Percentiles rank a stretch among this genome's conserved stretches.
These are phyloP conservation scores for Mortierella sp. DNA, from an alignment of 371 early-diverging fungal species.

Conservation along the genomic window DNA sequence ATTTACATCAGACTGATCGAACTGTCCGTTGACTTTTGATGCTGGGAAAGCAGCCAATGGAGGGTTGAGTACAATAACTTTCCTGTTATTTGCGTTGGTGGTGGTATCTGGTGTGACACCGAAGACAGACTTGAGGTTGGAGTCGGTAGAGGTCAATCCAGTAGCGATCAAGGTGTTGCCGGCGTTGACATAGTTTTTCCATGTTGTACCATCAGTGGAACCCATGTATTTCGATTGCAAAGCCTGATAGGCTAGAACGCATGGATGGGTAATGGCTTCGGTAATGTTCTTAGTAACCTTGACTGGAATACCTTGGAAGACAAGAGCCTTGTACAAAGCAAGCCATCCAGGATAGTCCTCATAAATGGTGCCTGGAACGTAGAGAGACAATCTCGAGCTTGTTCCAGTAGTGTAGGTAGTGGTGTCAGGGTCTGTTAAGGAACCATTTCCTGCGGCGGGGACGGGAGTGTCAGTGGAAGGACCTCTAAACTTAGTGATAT, in stretches of 20 bases:
- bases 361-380: conserved; percentile 19
- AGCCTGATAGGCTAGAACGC: conserved; percentile 29
- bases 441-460: conserved; percentile 22
- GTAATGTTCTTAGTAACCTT: conserved; percentile 27
- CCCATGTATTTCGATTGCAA: conserved; percentile 26
- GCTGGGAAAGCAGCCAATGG: conserved; percentile 16
- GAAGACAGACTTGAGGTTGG: conserved; percentile 4
- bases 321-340: conserved; percentile 30
- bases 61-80: conserved; percentile 13
- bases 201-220: conserved; percentile 14
- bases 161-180: conserved; percentile 31
- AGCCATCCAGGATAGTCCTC: conserved; percentile 37
- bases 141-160: conserved; percentile 17
- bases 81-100: neutral
- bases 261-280: conserved; percentile 11
- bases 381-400: conserved; percentile 27
- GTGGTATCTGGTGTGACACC: too few species aligned
- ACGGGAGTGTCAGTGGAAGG: conserved; percentile 15
- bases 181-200: conserved; percentile 13
- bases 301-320: conserved; percentile 39
- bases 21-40: conserved; percentile 21
- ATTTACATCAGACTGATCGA: conserved; percentile 17
- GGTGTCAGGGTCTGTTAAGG: conserved; percentile 20
- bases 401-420: conserved; percentile 20
- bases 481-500: conserved; percentile 13